Evolutionary conservation across 306 rosid genomes (phyloP).

Genomic region (Vigna hirtella): DNA sequence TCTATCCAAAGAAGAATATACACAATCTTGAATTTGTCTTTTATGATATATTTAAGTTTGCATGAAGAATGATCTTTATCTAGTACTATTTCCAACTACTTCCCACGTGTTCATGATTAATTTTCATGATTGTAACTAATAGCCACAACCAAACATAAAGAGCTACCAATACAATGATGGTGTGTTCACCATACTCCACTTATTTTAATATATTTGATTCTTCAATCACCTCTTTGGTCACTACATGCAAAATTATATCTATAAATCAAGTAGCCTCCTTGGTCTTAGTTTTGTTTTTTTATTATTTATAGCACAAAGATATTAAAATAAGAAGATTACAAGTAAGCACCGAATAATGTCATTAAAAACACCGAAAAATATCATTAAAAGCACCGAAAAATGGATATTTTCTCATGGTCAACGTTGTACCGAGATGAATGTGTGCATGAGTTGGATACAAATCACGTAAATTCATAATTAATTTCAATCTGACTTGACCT

Average conservation of each 20-base stretch:
- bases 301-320: neutral
- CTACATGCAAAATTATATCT: neutral
- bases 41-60: constrained; percentile 19
- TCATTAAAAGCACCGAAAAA: neutral
- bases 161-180: neutral
- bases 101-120: constrained; percentile 13
- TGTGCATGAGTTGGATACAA: neutral
- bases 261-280: neutral
- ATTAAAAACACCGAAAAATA: neutral
- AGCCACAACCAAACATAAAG: neutral
- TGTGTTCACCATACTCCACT: constrained; percentile 15
- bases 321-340: neutral
- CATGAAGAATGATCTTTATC: constrained; percentile 2
- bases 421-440: neutral
- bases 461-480: neutral
- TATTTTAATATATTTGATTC: neutral
- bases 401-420: neutral
- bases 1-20: neutral
- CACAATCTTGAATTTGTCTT: neutral
- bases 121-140: neutral
- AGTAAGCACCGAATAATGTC: neutral
- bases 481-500: neutral
- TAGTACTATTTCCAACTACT: neutral
- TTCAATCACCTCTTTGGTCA: neutral
- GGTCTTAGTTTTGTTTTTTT: neutral